Conservation (phyloP, 495 filamentous ascomycete species). For the Aspergillus sparsus region DNA sequence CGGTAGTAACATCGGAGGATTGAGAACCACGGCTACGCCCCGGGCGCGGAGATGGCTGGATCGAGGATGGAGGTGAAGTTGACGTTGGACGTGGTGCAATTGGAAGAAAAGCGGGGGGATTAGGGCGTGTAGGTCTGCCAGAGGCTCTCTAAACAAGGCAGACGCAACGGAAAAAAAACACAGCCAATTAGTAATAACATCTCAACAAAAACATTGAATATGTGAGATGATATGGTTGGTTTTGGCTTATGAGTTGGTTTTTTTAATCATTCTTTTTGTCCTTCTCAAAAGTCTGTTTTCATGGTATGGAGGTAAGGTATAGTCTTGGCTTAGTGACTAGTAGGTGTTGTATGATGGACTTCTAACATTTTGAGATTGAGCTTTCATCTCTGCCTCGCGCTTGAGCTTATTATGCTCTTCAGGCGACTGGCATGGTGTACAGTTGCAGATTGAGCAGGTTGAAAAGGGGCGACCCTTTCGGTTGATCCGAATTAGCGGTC, state of each 20-base stretch:
- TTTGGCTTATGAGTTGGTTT: constrained; percentile 27
- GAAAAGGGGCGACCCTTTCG: constrained; percentile 96
- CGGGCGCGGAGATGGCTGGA: constrained; percentile 7
- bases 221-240: constrained; percentile 12
- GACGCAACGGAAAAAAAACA: constrained; percentile 20
- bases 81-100: constrained; percentile 40
- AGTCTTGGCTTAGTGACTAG: not conserved
- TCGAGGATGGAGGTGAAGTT: constrained; percentile 16
- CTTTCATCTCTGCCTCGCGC: constrained; percentile 81
- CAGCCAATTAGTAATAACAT: constrained; percentile 38
- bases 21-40: constrained; percentile 14
- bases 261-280: constrained; percentile 14
- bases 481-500: constrained; percentile 90
- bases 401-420: constrained; percentile 91
- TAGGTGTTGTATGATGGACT: constrained; percentile 21
- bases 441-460: constrained; percentile 92
- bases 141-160: constrained; percentile 37
- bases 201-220: constrained; percentile 21
- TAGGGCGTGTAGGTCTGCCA: constrained; percentile 36
- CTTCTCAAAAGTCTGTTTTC: constrained; percentile 1
- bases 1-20: constrained; percentile 13
- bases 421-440: constrained; percentile 85
- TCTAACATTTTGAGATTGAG: constrained; percentile 29
- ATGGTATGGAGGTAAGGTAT: not conserved
- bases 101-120: constrained; percentile 34